Percentiles rank a stretch among this genome's conserved stretches.
Evolutionary conservation across 805 yeast species (phyloP).

Genomic region (Wickerhamiella allomyrinae): DNA sequence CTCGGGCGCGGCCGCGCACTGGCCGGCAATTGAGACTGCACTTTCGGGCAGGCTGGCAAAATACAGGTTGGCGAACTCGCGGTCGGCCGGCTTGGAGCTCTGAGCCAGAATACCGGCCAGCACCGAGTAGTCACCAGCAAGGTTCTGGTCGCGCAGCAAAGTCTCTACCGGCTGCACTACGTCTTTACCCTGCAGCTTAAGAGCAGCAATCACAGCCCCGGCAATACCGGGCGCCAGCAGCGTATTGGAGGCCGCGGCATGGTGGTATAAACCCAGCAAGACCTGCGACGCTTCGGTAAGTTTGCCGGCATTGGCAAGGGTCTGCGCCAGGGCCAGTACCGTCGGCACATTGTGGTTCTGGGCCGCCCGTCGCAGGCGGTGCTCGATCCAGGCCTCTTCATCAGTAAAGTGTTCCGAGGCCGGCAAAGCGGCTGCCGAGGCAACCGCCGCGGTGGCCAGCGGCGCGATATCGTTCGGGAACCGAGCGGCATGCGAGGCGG

Average conservation of each 20-base stretch:
- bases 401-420: not conserved
- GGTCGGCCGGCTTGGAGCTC: not conserved
- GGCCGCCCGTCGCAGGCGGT: not conserved
- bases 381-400: not conserved
- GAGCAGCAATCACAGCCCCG: constrained; percentile 34
- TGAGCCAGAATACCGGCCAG: not conserved
- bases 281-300: not conserved
- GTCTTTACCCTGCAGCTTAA: constrained; percentile 1
- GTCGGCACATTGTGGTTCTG: constrained; percentile 17
- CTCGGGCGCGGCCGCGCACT: constrained; percentile 2
- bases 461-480: constrained; percentile 15
- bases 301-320: not conserved
- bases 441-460: constrained; percentile 1
- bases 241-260: not conserved
- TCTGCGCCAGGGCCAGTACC: constrained; percentile 21
- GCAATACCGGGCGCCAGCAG: constrained; percentile 27
- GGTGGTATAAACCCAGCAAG: not conserved
- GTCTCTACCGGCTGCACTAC: constrained; percentile 1
- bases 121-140: constrained; percentile 1
- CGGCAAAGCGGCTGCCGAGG: not conserved
- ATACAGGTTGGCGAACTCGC: not conserved
- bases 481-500: constrained; percentile 11
- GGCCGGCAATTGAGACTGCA: constrained; percentile 1
- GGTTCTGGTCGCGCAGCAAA: not conserved
- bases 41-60: constrained; percentile 2